phyloP scores from a whole-genome alignment of 73 alveolate species.

The Paramecium primaurelia region DNA sequence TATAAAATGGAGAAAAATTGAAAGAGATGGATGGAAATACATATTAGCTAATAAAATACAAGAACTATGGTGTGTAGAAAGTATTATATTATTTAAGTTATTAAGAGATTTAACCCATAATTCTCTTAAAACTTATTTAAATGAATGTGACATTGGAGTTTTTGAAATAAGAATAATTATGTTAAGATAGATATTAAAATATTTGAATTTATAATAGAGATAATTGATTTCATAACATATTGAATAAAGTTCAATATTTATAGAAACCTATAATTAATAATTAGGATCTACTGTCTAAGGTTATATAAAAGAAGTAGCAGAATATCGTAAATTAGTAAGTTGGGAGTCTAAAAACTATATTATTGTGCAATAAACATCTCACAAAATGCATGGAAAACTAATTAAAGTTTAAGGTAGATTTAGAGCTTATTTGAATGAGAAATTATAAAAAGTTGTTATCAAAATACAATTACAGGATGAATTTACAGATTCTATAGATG shows the following conservation, averaged over 20 bases:
- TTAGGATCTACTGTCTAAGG: background rate
- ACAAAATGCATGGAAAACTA: slow-evolving; percentile 21
- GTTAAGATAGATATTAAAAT: background rate
- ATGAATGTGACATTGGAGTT: background rate
- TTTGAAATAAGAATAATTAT: background rate
- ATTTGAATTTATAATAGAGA: background rate
- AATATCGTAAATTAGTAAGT: slow-evolving; percentile 35
- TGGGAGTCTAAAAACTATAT: slow-evolving; percentile 33
- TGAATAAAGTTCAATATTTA: background rate
- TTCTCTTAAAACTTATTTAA: background rate
- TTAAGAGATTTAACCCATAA: background rate
- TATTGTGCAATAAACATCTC: background rate
- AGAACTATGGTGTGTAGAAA: slow-evolving; percentile 48
- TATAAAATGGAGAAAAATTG: slow-evolving; percentile 54
- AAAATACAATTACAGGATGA: background rate
- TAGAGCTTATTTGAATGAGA: background rate
- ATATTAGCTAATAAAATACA: slow-evolving; percentile 27
- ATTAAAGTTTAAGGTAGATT: slow-evolving; percentile 15
- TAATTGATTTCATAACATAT: background rate
- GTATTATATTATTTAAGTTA: slow-evolving; percentile 44
- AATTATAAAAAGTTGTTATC: background rate
- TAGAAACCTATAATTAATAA: background rate
- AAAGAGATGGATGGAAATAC: slow-evolving; percentile 54
- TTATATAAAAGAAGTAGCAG: slow-evolving; percentile 9
- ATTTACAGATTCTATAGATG: background rate